A percentile compares a stretch with the other conserved stretches of the same genome.
These are phyloP conservation scores for Penicillium maclennaniae DNA, from an alignment of 495 filamentous ascomycete genomes.

Conservation along the genomic window DNA sequence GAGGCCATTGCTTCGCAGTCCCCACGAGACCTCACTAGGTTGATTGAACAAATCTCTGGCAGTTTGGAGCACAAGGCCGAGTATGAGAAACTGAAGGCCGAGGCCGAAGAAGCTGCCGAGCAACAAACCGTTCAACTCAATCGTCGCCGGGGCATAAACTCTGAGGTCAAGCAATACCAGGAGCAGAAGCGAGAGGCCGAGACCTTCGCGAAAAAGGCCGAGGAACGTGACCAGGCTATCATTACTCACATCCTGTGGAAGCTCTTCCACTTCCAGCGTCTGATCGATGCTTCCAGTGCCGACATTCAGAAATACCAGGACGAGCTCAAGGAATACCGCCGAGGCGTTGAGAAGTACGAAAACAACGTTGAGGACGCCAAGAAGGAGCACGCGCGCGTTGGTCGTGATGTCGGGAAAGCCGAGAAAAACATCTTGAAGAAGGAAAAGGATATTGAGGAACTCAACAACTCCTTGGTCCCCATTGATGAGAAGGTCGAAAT, in stretches of 20 bases:
- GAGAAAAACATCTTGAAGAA: slow-evolving; percentile 80
- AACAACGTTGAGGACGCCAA: slow-evolving; percentile 80
- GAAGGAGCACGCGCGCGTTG: slow-evolving; percentile 73
- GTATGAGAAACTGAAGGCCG: slow-evolving; percentile 82
- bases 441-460: slow-evolving; percentile 84
- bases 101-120: slow-evolving; percentile 81
- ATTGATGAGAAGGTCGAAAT: slow-evolving; percentile 91
- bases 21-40: slow-evolving; percentile 84
- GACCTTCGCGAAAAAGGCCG: slow-evolving; percentile 78
- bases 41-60: slow-evolving; percentile 97
- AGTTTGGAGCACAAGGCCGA: slow-evolving; percentile 94
- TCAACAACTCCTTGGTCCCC: slow-evolving; percentile 79
- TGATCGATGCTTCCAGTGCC: slow-evolving; percentile 86
- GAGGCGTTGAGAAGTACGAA: slow-evolving; percentile 82
- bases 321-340: slow-evolving; percentile 88
- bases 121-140: slow-evolving; percentile 83
- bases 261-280: slow-evolving; percentile 87
- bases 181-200: slow-evolving; percentile 97
- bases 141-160: slow-evolving; percentile 89
- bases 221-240: slow-evolving; percentile 86
- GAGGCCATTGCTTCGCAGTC: slow-evolving; percentile 96
- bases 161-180: slow-evolving; percentile 94
- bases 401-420: slow-evolving; percentile 72
- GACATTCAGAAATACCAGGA: slow-evolving; percentile 94
- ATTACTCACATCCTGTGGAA: slow-evolving; percentile 97